Conservation (phyloP, 2,329 filamentous ascomycete species). For the Fusarium sp. region DNA sequence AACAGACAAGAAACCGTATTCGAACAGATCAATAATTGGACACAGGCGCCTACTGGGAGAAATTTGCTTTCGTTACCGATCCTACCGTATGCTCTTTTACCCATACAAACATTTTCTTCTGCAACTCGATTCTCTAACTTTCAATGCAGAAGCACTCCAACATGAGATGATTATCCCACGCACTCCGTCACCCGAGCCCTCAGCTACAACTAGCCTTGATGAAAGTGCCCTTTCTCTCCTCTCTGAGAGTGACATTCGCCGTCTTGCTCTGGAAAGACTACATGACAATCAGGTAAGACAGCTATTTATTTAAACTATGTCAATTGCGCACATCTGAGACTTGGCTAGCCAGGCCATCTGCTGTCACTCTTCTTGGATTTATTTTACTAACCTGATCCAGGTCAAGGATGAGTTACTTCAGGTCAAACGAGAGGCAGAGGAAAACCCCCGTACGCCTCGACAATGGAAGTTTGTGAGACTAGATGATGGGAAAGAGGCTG, state of each 20-base stretch:
- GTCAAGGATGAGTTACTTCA: neutral
- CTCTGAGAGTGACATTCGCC: constrained; percentile 31
- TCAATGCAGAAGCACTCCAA: constrained; percentile 34
- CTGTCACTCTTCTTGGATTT: neutral
- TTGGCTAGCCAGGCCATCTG: neutral
- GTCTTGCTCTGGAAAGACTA: constrained; percentile 36
- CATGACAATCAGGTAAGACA: constrained; percentile 24
- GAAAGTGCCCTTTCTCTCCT: constrained; percentile 4
- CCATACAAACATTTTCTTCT: neutral
- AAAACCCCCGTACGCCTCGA: neutral
- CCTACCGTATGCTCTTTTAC: constrained; percentile 23
- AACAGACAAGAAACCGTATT: neutral
- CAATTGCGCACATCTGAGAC: rapidly evolving
- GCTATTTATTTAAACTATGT: rapidly evolving
- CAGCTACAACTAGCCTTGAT: too few relatives aligned
- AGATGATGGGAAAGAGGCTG: constrained; percentile 17
- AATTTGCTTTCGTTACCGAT: constrained; percentile 41
- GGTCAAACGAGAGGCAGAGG: constrained; percentile 25
- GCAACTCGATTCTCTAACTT: neutral
- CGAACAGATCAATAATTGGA: neutral
- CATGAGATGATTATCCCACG: constrained; percentile 41
- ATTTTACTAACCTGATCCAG: neutral
- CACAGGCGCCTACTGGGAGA: neutral
- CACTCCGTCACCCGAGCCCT: constrained; percentile 4
- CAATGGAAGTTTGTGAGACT: constrained; percentile 29